These are phyloP conservation scores for Fusarium luffae DNA, from an alignment of 2,329 filamentous ascomycete species.

Conservation along the genomic window DNA sequence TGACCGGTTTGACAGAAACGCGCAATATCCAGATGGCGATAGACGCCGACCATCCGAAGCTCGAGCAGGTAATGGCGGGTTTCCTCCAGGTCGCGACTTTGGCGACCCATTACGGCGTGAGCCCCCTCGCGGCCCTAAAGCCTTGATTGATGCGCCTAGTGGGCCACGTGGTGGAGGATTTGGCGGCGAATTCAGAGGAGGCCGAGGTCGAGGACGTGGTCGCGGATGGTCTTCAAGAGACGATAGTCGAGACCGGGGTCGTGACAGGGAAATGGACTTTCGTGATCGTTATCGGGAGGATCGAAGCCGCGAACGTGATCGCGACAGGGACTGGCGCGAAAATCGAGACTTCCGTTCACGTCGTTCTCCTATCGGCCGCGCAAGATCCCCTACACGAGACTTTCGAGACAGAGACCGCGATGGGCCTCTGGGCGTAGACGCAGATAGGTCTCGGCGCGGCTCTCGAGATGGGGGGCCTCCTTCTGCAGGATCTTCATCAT, in stretches of 20 bases:
- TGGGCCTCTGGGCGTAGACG: slow-evolving; percentile 71
- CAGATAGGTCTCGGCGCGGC: slow-evolving; percentile 72
- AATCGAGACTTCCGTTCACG: slow-evolving; percentile 56
- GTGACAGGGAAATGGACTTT: slow-evolving; percentile 70
- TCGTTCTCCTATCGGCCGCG: slow-evolving; percentile 68
- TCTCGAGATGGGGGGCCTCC: slow-evolving; percentile 77
- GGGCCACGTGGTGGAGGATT: slow-evolving; percentile 76
- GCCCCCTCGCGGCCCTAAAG: slow-evolving; percentile 84
- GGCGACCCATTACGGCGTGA: slow-evolving; percentile 70
- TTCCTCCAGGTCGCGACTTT: slow-evolving; percentile 70
- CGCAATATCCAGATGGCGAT: slow-evolving; percentile 71
- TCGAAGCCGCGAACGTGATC: slow-evolving; percentile 67
- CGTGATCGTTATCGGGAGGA: slow-evolving; percentile 70
- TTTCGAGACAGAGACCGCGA: slow-evolving; percentile 70
- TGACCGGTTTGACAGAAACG: slow-evolving; percentile 68
- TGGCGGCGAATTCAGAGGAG: slow-evolving; percentile 69
- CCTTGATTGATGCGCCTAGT: slow-evolving; percentile 75
- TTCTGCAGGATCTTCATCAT: slow-evolving; percentile 76
- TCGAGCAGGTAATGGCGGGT: slow-evolving; percentile 67
- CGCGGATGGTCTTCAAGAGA: slow-evolving; percentile 68
- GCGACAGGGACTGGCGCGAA: slow-evolving; percentile 61
- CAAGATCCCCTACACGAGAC: slow-evolving; percentile 75
- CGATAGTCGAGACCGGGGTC: slow-evolving; percentile 69
- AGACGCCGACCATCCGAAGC: slow-evolving; percentile 74
- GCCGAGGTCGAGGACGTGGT: slow-evolving; percentile 64